A percentile compares a stretch with the other conserved stretches of the same genome.
Evolutionary conservation across 345 rosid species (phyloP).

Genomic region (Ceriops tagal): DNA sequence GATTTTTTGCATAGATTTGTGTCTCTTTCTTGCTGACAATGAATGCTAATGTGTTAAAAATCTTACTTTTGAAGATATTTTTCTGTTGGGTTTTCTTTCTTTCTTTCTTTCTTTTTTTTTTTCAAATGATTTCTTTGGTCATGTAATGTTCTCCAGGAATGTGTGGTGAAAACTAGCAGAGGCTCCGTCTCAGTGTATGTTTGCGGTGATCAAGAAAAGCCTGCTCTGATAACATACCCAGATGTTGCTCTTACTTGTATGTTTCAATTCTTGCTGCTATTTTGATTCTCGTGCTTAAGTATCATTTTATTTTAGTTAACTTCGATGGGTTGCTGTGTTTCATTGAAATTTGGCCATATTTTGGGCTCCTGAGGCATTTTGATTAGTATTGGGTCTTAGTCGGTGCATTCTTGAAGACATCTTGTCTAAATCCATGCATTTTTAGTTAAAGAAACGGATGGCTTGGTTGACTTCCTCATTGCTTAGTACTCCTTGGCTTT

Average conservation of each 20-base stretch:
- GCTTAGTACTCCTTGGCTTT: not conserved
- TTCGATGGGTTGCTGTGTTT: conserved; percentile 1
- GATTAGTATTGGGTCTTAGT: not conserved
- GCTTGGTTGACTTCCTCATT: no score
- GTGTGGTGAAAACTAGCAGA: conserved; percentile 69
- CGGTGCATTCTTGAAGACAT: not conserved
- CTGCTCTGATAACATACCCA: conserved; percentile 78
- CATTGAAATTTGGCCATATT: conserved; percentile 1
- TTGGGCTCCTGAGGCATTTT: not conserved
- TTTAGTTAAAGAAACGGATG: not conserved
- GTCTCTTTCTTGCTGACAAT: no score
- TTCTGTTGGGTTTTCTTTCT: not conserved
- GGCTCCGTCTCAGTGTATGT: conserved; percentile 69
- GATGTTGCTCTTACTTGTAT: conserved; percentile 87
- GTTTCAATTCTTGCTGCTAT: conserved; percentile 1
- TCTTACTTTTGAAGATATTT: not conserved
- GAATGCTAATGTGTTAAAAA: no score
- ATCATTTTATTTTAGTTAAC: not conserved
- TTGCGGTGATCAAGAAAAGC: conserved; percentile 77
- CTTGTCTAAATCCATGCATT: not conserved
- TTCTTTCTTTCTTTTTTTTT: not conserved
- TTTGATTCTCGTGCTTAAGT: not conserved
- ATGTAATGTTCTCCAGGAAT: conserved; percentile 43
- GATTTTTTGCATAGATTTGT: no score
- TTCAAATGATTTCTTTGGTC: not conserved